Conservation (phyloP, 2,329 filamentous ascomycete genomes). For the Penicillium sp. region DNA sequence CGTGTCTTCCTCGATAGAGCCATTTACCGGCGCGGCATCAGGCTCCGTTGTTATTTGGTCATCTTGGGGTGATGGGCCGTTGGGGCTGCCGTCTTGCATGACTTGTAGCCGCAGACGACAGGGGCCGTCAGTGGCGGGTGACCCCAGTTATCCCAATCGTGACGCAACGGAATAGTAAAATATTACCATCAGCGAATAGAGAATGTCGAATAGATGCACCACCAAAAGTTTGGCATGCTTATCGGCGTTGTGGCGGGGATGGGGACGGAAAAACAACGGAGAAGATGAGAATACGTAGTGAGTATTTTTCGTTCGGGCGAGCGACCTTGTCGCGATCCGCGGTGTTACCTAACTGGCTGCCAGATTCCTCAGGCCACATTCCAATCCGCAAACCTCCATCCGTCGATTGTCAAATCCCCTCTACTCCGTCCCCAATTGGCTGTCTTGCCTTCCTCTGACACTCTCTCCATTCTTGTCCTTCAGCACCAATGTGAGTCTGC, state of each 20-base stretch:
- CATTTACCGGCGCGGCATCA: constrained; percentile 25
- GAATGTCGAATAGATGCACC: constrained; percentile 31
- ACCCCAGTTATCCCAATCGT: constrained; percentile 50
- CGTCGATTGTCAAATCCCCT: constrained; percentile 25
- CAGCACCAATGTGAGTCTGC: constrained; percentile 30
- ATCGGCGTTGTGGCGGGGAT: constrained; percentile 45
- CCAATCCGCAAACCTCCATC: constrained; percentile 29
- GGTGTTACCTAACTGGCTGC: constrained; percentile 12
- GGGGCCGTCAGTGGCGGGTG: constrained; percentile 42
- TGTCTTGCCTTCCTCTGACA: constrained; percentile 19
- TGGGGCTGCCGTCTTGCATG: constrained; percentile 50
- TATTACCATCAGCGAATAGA: constrained; percentile 46
- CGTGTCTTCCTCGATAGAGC: constrained; percentile 20
- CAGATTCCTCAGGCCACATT: constrained; percentile 18
- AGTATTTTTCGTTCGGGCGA: constrained; percentile 44
- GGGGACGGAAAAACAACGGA: constrained; percentile 35
- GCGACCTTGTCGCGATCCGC: constrained; percentile 29
- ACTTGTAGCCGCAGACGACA: constrained; percentile 45
- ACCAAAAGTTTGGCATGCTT: constrained; percentile 48
- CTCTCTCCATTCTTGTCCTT: constrained; percentile 22
- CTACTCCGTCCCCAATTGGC: constrained; percentile 18
- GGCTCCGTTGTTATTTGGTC: constrained; percentile 38
- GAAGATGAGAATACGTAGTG: constrained; percentile 39
- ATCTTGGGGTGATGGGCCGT: constrained; percentile 44
- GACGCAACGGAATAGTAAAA: constrained; percentile 36